phyloP scores from a whole-genome alignment of 2,329 filamentous ascomycete species.

The Claviceps cyperi region DNA sequence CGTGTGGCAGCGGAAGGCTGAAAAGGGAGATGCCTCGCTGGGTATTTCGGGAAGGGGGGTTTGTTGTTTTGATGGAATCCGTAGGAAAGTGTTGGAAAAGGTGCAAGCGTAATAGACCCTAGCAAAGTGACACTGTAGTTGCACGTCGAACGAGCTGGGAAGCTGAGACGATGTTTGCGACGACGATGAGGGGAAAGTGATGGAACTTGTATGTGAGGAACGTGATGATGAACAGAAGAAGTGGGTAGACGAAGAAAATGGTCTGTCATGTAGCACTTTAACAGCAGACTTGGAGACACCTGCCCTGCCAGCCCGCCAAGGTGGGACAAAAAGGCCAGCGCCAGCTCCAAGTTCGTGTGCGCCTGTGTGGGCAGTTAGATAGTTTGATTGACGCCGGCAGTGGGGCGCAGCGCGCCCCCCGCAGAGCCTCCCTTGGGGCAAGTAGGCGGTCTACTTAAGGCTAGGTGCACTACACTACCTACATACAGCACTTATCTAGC shows the following conservation, averaged over 20 bases:
- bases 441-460: no score
- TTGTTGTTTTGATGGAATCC: slow-evolving; percentile 6
- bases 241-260: slow-evolving; percentile 5
- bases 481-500: no score
- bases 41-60: slow-evolving; percentile 8
- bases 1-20: slow-evolving; percentile 34
- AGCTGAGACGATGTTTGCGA: slow-evolving; percentile 4
- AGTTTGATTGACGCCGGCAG: no score
- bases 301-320: not conserved
- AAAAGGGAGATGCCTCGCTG: slow-evolving; percentile 30
- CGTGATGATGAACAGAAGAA: not conserved
- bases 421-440: no score
- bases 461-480: no score
- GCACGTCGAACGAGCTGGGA: not conserved
- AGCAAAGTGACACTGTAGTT: not conserved
- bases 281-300: not conserved
- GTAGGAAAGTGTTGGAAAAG: slow-evolving; percentile 6
- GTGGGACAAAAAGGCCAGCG: not conserved
- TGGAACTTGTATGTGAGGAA: slow-evolving; percentile 1
- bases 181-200: not conserved
- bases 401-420: no score
- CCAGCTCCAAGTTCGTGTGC: not conserved
- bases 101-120: not conserved
- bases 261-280: not conserved
- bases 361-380: not conserved